phyloP scores from a whole-genome alignment of 495 filamentous ascomycete species.

The Wilcoxina mikolae region DNA sequence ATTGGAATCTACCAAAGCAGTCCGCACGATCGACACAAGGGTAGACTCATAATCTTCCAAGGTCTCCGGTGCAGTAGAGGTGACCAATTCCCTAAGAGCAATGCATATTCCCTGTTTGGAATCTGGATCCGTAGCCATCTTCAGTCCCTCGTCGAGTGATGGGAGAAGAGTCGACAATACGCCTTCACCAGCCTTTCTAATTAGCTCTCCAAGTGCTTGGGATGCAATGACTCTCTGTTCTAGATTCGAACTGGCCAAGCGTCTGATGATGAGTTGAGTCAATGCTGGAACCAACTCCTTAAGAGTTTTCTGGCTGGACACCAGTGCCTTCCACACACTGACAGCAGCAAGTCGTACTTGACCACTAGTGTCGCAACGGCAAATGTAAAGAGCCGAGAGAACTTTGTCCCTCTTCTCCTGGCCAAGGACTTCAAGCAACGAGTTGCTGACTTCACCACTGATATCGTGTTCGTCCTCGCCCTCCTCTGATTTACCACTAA shows the following conservation, averaged over 20 bases:
- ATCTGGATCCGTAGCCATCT: constrained; percentile 76
- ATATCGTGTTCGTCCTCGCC: constrained; percentile 65
- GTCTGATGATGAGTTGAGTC: constrained; percentile 83
- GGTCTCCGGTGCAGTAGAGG: constrained; percentile 75
- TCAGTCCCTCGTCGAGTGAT: constrained; percentile 82
- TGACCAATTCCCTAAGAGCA: constrained; percentile 80
- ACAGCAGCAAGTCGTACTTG: constrained; percentile 82
- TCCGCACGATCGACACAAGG: constrained; percentile 83
- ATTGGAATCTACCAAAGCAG: constrained; percentile 79
- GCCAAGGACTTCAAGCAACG: constrained; percentile 80
- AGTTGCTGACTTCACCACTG: constrained; percentile 71
- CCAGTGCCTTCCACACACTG: constrained; percentile 89
- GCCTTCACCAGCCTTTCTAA: constrained; percentile 88
- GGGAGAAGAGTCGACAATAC: constrained; percentile 78
- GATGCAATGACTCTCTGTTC: constrained; percentile 97
- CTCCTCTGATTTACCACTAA: constrained; percentile 59
- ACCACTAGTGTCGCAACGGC: constrained; percentile 89
- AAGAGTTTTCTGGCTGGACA: constrained; percentile 79
- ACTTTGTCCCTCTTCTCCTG: constrained; percentile 93
- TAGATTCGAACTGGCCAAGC: constrained; percentile 88
- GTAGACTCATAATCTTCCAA: constrained; percentile 91
- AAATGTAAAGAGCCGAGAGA: constrained; percentile 88
- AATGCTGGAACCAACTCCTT: constrained; percentile 91
- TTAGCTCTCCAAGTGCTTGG: constrained; percentile 89
- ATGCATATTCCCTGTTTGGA: constrained; percentile 96